Conservation (phyloP, 139 green algal species). For the Chlorella sp. region DNA sequence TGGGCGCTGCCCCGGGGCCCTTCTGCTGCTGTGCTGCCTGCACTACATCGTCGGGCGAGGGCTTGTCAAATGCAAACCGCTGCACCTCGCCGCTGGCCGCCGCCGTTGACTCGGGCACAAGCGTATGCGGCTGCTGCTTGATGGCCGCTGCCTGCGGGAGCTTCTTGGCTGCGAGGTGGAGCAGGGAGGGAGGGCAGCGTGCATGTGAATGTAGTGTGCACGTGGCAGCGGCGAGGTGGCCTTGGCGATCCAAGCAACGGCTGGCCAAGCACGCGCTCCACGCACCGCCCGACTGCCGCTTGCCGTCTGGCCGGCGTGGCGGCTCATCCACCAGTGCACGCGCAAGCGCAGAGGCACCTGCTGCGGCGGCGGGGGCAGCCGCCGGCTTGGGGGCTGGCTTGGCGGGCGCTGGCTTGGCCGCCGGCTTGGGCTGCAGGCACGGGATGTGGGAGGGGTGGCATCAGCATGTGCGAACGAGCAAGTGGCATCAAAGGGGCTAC, state of each 20-base stretch:
- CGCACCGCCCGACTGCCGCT: conserved; percentile 65
- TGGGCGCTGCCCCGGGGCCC: not conserved
- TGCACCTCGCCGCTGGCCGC: not conserved
- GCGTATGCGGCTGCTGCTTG: conserved; percentile 28
- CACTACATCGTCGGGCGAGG: conserved; percentile 75
- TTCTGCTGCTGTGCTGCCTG: conserved; percentile 45
- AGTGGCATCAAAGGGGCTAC: not conserved
- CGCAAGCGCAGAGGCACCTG: conserved; percentile 81
- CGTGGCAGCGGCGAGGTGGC: not conserved
- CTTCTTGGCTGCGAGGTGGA: not conserved
- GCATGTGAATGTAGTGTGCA: not conserved
- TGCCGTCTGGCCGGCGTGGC: conserved; percentile 52
- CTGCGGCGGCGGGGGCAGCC: conserved; percentile 41
- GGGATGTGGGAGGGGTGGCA: not conserved
- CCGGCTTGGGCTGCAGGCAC: conserved; percentile 15
- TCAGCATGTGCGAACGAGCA: not conserved
- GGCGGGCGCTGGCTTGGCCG: not conserved
- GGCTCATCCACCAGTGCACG: conserved; percentile 63
- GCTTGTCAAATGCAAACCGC: conserved; percentile 67
- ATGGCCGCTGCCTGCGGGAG: conserved; percentile 19
- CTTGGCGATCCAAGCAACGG: not conserved
- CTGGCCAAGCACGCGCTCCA: not conserved
- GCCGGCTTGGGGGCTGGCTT: conserved; percentile 6
- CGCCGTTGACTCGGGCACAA: conserved; percentile 8
- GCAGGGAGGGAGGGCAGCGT: not conserved